Conservation (phyloP, 495 filamentous ascomycete genomes). For the Daldinia vernicosa region DNA sequence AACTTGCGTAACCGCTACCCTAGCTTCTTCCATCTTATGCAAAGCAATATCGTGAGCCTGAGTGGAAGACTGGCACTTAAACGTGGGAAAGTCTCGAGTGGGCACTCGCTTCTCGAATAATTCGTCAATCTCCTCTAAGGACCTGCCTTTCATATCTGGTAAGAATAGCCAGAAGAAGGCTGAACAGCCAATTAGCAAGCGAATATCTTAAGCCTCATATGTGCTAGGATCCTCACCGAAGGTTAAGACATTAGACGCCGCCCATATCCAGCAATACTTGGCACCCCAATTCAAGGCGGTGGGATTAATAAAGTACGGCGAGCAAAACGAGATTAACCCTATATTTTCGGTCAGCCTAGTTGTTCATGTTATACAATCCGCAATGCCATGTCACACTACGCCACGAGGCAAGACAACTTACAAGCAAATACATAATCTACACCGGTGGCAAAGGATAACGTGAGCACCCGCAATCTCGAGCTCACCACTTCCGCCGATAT, state of each 20-base stretch:
- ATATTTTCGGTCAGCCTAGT: constrained; percentile 7
- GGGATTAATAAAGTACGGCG: constrained; percentile 54
- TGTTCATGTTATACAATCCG: constrained; percentile 8
- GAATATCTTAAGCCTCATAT: neutral
- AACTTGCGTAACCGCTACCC: constrained; percentile 12
- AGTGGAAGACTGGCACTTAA: constrained; percentile 37
- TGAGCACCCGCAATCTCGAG: constrained; percentile 53
- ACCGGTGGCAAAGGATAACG: constrained; percentile 51
- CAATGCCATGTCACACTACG: constrained; percentile 3
- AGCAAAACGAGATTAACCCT: constrained; percentile 51
- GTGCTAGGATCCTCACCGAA: constrained; percentile 32
- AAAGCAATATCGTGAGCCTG: constrained; percentile 31
- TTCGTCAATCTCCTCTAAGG: constrained; percentile 45
- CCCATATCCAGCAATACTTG: constrained; percentile 58
- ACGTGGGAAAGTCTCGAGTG: constrained; percentile 33
- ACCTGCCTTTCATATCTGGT: constrained; percentile 43
- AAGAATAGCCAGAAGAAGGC: constrained; percentile 44
- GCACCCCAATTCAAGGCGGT: constrained; percentile 52
- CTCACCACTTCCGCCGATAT: constrained; percentile 50
- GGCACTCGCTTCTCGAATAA: constrained; percentile 39
- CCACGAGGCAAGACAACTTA: constrained; percentile 16
- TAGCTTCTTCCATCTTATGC: constrained; percentile 36
- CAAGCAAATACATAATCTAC: constrained; percentile 55
- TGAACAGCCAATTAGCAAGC: constrained; percentile 14
- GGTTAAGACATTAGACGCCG: constrained; percentile 37